Evolutionary conservation across 805 yeast species (phyloP), one percentile per base, ranked within the genome.

Genomic region (Suhomyces faveliae): DNA sequence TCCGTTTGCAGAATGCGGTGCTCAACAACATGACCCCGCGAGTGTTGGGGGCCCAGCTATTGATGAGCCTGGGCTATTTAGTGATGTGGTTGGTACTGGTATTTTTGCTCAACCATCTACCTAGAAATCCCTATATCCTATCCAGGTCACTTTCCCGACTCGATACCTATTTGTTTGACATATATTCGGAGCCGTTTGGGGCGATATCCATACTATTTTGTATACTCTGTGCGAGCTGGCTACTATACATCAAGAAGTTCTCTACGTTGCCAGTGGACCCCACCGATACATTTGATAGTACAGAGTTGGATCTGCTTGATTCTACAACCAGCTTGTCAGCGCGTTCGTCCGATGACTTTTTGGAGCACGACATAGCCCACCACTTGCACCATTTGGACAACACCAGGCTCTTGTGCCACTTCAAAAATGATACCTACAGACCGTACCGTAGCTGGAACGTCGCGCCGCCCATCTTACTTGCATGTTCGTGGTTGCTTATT

Each of bases 41-140:
- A 7, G 37, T 12, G 10, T 25, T 27, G 19, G 11, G 13, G 25
- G 19, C 11, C 11, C 25, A 19, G 6, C 6, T 27, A 5, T 7
- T 19, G 13, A 49, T 72, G 40, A 80, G 79, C 57, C 81, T 82
- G 60, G 60, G 71, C 2, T 81, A 81, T 0, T 75, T 83, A 2
- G 64, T 78, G 29, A 53, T 74, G n/a, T 83, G 87, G 87, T 64
- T 83, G 37, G 45, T 62, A 27, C 73, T 80, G n/a, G 83, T 83
- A 65, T 77, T 81, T 59, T 73, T 81, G 55, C 85, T 87, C 1
- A 81, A 80, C 2, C 30, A 55, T 49, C 79, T 80, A 33, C 87
- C 89, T 7, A 71, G 67, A 22, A 68, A 87, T 49, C 88, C 87
- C 0, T 45, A 56, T 8, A 79, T 81, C 52, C 74, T 76, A 56